These are phyloP conservation scores for Arachis monticola DNA, from an alignment of 331 rosid genomes.

Conservation along the genomic window DNA sequence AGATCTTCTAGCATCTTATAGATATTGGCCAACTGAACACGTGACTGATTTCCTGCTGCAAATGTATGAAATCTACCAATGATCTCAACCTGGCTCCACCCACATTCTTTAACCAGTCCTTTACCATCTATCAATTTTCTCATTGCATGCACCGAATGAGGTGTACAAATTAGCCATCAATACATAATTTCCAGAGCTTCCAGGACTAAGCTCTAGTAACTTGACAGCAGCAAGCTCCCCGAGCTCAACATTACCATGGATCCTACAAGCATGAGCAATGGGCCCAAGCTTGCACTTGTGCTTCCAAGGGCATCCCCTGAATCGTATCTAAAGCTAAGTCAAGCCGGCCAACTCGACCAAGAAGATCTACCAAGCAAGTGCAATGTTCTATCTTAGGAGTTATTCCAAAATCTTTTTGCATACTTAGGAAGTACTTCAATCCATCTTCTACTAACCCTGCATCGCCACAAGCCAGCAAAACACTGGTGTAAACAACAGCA, in stretches of 20 bases:
- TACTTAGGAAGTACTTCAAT: conserved; percentile 52
- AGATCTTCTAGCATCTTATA: conserved; percentile 30
- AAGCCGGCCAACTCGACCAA: conserved; percentile 61
- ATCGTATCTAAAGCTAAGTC: conserved; percentile 52
- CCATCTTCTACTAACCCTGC: conserved; percentile 65
- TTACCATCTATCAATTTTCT: conserved; percentile 49
- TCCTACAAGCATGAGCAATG: conserved; percentile 65
- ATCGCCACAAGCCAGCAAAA: conserved; percentile 61
- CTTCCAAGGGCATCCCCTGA: conserved; percentile 51
- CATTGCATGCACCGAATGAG: conserved; percentile 49
- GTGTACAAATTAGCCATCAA: conserved; percentile 65
- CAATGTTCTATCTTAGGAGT: conserved; percentile 55
- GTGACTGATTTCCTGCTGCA: conserved; percentile 41
- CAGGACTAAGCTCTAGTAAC: conserved; percentile 42
- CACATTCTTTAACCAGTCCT: conserved; percentile 56
- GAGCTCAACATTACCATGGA: conserved; percentile 51
- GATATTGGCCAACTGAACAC: conserved; percentile 23
- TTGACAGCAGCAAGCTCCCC: conserved; percentile 54
- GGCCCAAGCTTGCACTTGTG: conserved; percentile 53
- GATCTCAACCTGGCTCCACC: conserved; percentile 53
- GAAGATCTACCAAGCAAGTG: conserved; percentile 67
- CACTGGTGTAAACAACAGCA: conserved; percentile 54
- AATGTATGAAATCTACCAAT: conserved; percentile 34
- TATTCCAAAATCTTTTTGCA: conserved; percentile 58
- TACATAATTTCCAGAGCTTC: conserved; percentile 49